Evolutionary conservation across 768 basidiomycete species (phyloP).

Genomic region (Agrocybe chaxingu): DNA sequence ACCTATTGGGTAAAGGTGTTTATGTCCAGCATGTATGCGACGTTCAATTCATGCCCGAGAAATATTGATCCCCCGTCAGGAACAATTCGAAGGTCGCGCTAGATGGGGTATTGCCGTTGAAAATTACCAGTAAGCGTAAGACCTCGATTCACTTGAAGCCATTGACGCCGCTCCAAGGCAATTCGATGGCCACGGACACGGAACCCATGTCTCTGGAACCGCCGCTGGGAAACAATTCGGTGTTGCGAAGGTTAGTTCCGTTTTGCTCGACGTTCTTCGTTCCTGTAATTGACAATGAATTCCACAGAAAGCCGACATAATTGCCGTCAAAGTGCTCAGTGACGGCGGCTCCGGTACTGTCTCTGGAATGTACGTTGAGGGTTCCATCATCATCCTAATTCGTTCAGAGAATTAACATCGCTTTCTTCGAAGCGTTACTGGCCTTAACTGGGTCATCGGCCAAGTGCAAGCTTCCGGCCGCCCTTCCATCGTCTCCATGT

Average conservation of each 20-base stretch:
- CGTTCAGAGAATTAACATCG: too few relatives aligned
- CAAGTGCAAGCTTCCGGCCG: constrained; percentile 10
- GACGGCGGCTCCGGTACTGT: constrained; percentile 21
- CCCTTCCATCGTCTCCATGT: constrained; percentile 26
- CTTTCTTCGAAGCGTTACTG: constrained; percentile 13
- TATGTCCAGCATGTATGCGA: constrained; percentile 18
- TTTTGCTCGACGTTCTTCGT: constrained; percentile 6
- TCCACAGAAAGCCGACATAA: constrained; percentile 27
- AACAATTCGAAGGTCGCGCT: constrained; percentile 37
- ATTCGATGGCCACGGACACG: constrained; percentile 35
- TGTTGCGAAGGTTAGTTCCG: constrained; percentile 13
- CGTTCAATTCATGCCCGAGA: not conserved
- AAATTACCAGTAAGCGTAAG: constrained; percentile 14
- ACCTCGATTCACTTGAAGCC: not conserved
- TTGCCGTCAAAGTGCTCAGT: constrained; percentile 39
- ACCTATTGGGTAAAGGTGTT: constrained; percentile 12
- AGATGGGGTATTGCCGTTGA: constrained; percentile 33
- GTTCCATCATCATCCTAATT: not conserved
- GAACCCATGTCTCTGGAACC: constrained; percentile 18
- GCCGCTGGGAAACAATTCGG: constrained; percentile 22
- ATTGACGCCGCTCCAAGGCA: not conserved
- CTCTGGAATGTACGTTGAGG: constrained; percentile 5
- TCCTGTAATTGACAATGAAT: not conserved
- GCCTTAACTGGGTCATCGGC: constrained; percentile 23
- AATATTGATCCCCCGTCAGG: not conserved